Evolutionary conservation across 2,329 filamentous ascomycete genomes (phyloP), one percentile per base, ranked within the genome.

Genomic region (Rhynchosporium graminicola): DNA sequence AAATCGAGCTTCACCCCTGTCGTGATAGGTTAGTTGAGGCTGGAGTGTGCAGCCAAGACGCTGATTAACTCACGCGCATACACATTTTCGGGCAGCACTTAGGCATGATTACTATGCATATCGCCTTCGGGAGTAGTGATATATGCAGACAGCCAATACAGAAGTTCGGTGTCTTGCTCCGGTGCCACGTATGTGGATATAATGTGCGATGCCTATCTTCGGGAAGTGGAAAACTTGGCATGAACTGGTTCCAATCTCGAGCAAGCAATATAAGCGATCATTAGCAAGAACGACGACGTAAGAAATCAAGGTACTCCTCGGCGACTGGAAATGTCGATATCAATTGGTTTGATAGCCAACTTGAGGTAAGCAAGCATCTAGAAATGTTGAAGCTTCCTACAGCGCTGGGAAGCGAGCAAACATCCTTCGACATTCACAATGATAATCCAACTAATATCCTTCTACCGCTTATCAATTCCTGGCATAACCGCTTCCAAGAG

Each of bases 41-140:
- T 54, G 51, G 51, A 54, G 36, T 54, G 33, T 20, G n/a, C 26
- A 31, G 51, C 51, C 51, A 54, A 54, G 51, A 29, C 2, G 51
- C 51, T 54, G 51, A 54, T 13, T 54, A 54, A 54, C 36, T 8
- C 33, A 40, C 36, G n/a, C 20, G 36, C 51, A 54, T 38, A 28
- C 20, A 36, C 33, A 20, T 42, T 36, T 13, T 54, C 33, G 38
- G 38, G 8, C 51, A n/a, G 26, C 15, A 28, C 36, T 28, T 12
- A 10, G 13, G 13, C 9, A 40, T 54, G 33, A 54, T 54, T 33
- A 54, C 36, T 29, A 54, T 42, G 33, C 51, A 29, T 54, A 54
- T 54, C 28, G 20, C 51, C 38, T 38, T 40, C 36, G 51, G 51
- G 51, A 54, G 51, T 15, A 54, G 36, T 9, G 33, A 40, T 20